These are phyloP conservation scores for Ogataea henricii DNA, from an alignment of 805 yeast genomes.

Conservation along the genomic window DNA sequence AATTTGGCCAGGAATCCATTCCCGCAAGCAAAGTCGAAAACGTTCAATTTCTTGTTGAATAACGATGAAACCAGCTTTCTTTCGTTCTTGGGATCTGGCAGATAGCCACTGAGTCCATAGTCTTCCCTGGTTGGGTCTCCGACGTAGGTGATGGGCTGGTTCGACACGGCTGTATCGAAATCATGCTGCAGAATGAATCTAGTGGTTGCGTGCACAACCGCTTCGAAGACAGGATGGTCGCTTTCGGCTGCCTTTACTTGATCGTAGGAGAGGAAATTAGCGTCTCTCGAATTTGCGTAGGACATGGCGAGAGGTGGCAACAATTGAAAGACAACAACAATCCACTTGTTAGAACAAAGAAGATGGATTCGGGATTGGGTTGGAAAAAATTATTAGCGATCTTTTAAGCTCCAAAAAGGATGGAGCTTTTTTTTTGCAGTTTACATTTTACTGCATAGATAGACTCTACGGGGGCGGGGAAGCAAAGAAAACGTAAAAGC, in stretches of 20 bases:
- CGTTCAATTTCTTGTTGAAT: constrained; percentile 13
- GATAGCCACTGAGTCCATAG: constrained; percentile 4
- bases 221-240: constrained; percentile 12
- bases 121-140: constrained; percentile 8
- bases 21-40: constrained; percentile 48
- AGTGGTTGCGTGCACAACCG: constrained; percentile 7
- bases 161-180: background rate
- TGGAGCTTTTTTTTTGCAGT: too few species aligned
- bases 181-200: constrained; percentile 16
- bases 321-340: background rate
- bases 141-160: background rate
- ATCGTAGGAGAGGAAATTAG: constrained; percentile 14
- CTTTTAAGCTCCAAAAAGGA: too few species aligned
- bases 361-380: too few species aligned
- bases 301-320: constrained; percentile 10
- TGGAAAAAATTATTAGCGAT: too few species aligned
- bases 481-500: too few species aligned
- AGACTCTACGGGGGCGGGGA: background rate
- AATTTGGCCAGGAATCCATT: constrained; percentile 40
- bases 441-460: too few species aligned
- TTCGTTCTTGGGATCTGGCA: constrained; percentile 3
- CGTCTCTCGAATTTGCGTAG: constrained; percentile 13
- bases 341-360: background rate
- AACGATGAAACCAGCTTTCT: constrained; percentile 2
- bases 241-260: constrained; percentile 8